Evolutionary conservation across 2,329 filamentous ascomycete species (phyloP), one percentile per base, ranked within the genome.

Genomic region (Pyrenochaeta sp.): DNA sequence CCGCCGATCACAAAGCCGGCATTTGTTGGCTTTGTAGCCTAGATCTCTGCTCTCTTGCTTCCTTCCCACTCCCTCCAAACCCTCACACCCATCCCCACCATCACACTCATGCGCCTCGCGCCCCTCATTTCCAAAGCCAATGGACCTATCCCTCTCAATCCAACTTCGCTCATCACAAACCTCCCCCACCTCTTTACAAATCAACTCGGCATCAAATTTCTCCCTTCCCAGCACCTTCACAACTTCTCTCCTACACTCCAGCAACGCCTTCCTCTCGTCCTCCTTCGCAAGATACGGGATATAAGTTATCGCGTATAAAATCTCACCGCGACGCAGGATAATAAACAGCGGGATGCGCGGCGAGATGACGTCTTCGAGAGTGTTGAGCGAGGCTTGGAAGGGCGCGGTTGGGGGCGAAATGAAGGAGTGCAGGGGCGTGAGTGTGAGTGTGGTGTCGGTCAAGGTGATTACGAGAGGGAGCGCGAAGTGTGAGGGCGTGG

Each of bases 1-100:
- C 3, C 64, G 60, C 9, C 61, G 59, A 31, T 67, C 62, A 38
- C 65, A 66, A 15, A 66, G 51, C 6, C 60, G 54, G 29, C 65
- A 67, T 44, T 61, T 56, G 30, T 58, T 65, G 32, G 49, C 53
- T 35, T 47, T 53, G 48, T 66, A 53, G 7, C 58, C 23, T 32
- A 15, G 30, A 15, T 3, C 29, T 5, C 13, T 28, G 7, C 10
- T 11, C 27, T 29, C 1, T 10, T 35, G 14, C 1, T 31, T 11
- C 10, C 38, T 22, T 31, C n/a, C 19, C 7, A 2, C 18, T 18
- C 15, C 29, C 17, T 13, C 15, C 17, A 22, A 24, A 7, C 24
- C 19, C 21, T 18, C 29, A 9, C 24, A 27, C 4, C 9, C 24
- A 11, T 10, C 4, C 4, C 9, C 10, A 27, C 10, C 9, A n/a